A percentile compares a stretch with the other conserved stretches of the same genome.
phyloP scores from a whole-genome alignment of 2,329 filamentous ascomycete species.

The Chrysosporium keratinophilum region DNA sequence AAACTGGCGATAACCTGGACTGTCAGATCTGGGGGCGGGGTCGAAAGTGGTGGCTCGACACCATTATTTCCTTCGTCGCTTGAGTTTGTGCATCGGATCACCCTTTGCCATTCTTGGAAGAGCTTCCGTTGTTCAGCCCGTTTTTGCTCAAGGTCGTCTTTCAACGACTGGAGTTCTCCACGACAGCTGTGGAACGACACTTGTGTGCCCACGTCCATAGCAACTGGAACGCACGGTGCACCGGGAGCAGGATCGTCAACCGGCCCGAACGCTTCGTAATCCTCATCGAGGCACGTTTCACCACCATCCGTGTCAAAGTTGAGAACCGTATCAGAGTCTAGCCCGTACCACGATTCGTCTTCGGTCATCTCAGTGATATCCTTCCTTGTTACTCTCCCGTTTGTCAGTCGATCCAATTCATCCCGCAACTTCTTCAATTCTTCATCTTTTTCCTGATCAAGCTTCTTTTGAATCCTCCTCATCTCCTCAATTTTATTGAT shows the following conservation, averaged over 20 bases:
- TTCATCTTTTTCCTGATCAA: slow-evolving; percentile 24
- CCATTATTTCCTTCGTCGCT: neutral
- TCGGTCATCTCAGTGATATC: neutral
- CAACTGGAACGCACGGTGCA: neutral
- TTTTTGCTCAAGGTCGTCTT: slow-evolving; percentile 31
- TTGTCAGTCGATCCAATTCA: slow-evolving; percentile 21
- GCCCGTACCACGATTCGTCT: neutral
- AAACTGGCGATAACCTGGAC: slow-evolving; percentile 30
- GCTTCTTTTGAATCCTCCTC: slow-evolving; percentile 23
- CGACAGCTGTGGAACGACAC: slow-evolving; percentile 9
- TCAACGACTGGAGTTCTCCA: slow-evolving; percentile 19
- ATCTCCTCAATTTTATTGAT: slow-evolving; percentile 37
- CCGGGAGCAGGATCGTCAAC: neutral
- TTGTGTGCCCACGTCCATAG: slow-evolving; percentile 9
- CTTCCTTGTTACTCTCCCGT: slow-evolving; percentile 21
- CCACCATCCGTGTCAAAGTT: neutral
- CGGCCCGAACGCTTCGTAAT: neutral
- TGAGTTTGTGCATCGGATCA: slow-evolving; percentile 20
- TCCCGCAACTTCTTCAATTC: slow-evolving; percentile 22
- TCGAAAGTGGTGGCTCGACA: slow-evolving; percentile 14
- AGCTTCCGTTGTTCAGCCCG: slow-evolving; percentile 32
- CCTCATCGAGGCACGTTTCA: slow-evolving; percentile 1
- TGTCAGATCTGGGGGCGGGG: slow-evolving; percentile 33
- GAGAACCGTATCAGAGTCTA: neutral
- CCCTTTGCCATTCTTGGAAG: slow-evolving; percentile 32